These are phyloP conservation scores for Exidia glandulosa DNA, from an alignment of 768 basidiomycete genomes.

Conservation along the genomic window DNA sequence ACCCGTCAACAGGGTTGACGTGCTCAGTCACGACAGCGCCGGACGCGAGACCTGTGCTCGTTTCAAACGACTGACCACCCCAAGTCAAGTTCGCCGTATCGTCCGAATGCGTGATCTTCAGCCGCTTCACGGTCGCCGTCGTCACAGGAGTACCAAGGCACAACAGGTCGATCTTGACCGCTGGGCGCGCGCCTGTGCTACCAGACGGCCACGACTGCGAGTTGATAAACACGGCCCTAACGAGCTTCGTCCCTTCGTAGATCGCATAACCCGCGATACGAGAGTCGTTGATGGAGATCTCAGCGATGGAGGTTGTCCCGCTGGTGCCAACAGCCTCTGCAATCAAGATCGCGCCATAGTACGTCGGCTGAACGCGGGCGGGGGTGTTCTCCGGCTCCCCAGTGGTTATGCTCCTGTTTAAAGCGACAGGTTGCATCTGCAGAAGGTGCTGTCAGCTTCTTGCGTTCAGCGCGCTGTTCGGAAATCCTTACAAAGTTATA, in stretches of 20 bases:
- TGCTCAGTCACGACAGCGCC: not conserved
- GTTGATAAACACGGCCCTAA: slow-evolving; percentile 48
- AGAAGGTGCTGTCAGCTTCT: not conserved
- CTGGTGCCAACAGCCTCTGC: slow-evolving; percentile 44
- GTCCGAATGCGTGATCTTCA: slow-evolving; percentile 41
- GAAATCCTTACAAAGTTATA: not conserved
- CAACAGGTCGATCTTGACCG: slow-evolving; percentile 26
- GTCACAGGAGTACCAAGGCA: slow-evolving; percentile 23
- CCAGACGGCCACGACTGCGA: slow-evolving; percentile 18
- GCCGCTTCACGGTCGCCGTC: slow-evolving; percentile 34
- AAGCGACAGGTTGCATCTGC: slow-evolving; percentile 52
- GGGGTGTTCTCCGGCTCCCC: slow-evolving; percentile 41
- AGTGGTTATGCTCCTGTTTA: slow-evolving; percentile 48
- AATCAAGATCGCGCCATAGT: slow-evolving; percentile 53
- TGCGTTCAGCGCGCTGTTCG: slow-evolving; percentile 5
- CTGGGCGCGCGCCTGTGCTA: slow-evolving; percentile 22
- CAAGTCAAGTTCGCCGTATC: slow-evolving; percentile 41
- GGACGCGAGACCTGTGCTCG: not conserved
- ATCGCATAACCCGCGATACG: slow-evolving; percentile 51
- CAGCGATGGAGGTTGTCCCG: slow-evolving; percentile 30
- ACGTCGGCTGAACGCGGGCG: slow-evolving; percentile 54
- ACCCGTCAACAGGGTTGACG: not conserved
- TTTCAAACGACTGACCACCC: slow-evolving; percentile 39
- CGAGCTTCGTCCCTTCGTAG: slow-evolving; percentile 35
- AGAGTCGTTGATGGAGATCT: slow-evolving; percentile 37